Base-by-base conservation (phyloP, 768 basidiomycete genomes). In the Pleurotus giganteus region DNA sequence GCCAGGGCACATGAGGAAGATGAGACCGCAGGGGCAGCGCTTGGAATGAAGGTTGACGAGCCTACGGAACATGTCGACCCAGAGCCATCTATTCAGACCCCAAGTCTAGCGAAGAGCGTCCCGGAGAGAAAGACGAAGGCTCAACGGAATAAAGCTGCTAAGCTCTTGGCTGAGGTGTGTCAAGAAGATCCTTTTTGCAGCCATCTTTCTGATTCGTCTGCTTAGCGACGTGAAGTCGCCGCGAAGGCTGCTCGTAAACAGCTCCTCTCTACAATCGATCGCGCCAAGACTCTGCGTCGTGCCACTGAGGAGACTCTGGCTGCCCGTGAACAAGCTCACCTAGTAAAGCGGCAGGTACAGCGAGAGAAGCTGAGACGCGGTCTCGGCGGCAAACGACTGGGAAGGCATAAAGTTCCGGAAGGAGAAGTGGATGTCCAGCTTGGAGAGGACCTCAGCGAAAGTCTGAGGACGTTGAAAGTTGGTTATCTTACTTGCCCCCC, bases 381-480 rank as follows among this genome's bases (percentile, higher is more conserved):
- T 6, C 66, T 94, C 11, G 83, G 76, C 0, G 94, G 94, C 0
- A 79, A 83, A 67, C 83, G 79, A 62, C 63, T 97, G 0, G 95
- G 95, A 6, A 94, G 86, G 66, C 85, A 95, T 62, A 78, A 77
- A 32, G 87, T 95, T 0, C 83, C 82, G 1, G 83, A 81, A 60
- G 79, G 74, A 12, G 74, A 77, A 29, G 78, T 94, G 3, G 89
- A 87, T 42, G 94, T 98, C 13, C 94, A 97, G 69, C 78, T 96
- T 0, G 91, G 91, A 2, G 94, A 96, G 58, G 92, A 97, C 64
- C 69, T 97, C 46, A 88, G 81, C 54, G 94, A 97, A 70, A 94
- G 78, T 63, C 70, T 96, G 62, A 76, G 94, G 54, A 85, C 76
- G 36, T 71, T 98, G 63, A 94, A 94, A 85, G 94, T 91, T 49